Percentiles rank a stretch among this genome's conserved stretches.
These are phyloP conservation scores for Datura wrightii DNA, from an alignment of 257 asterid genomes.

Conservation along the genomic window DNA sequence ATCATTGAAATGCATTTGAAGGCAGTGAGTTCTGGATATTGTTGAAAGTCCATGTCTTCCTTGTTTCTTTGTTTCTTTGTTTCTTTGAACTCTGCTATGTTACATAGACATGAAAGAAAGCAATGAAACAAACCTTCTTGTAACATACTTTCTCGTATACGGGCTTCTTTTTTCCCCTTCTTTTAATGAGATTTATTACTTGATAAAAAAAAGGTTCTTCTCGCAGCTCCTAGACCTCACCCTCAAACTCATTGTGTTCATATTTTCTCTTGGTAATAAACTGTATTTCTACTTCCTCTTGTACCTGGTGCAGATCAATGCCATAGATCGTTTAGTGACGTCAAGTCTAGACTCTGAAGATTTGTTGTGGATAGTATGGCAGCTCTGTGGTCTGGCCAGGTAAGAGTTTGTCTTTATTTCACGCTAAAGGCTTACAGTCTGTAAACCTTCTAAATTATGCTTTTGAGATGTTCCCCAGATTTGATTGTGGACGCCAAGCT, in stretches of 20 bases:
- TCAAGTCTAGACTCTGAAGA: slow-evolving; percentile 83
- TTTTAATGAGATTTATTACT: background rate
- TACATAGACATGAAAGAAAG: slow-evolving; percentile 16
- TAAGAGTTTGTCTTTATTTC: slow-evolving; percentile 40
- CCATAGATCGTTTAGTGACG: slow-evolving; percentile 71
- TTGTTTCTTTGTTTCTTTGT: slow-evolving; percentile 32
- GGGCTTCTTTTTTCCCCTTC: background rate
- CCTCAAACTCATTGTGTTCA: background rate
- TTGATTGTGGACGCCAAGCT: slow-evolving; percentile 96
- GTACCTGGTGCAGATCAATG: slow-evolving; percentile 59
- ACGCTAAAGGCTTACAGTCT: background rate
- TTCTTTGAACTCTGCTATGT: slow-evolving; percentile 10
- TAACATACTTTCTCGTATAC: background rate
- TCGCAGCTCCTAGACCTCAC: background rate
- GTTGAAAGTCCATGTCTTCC: slow-evolving; percentile 32
- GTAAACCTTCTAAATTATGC: slow-evolving; percentile 21
- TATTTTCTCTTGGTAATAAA: slow-evolving; percentile 32
- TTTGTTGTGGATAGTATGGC: slow-evolving; percentile 93
- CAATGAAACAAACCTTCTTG: background rate
- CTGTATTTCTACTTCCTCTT: slow-evolving; percentile 39
- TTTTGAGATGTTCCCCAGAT: slow-evolving; percentile 59
- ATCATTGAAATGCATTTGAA: slow-evolving; percentile 82
- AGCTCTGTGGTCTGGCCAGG: slow-evolving; percentile 93
- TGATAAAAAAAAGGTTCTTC: background rate
- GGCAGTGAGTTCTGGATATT: slow-evolving; percentile 62